These are phyloP conservation scores for Cryptosporidium meleagridis DNA, from an alignment of 169 alveolate genomes.

Conservation along the genomic window DNA sequence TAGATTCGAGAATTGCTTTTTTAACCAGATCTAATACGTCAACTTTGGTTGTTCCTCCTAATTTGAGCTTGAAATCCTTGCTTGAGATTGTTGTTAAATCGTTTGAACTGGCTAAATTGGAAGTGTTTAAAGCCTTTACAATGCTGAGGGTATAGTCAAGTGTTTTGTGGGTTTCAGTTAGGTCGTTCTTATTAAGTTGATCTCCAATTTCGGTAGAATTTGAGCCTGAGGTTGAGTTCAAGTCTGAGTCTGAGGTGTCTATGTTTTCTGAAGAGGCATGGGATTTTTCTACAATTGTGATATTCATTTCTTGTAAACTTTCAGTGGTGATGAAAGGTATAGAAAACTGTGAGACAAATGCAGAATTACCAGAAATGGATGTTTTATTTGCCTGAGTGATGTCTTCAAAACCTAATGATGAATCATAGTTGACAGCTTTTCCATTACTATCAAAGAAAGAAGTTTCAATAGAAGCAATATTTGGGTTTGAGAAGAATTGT, in stretches of 20 bases:
- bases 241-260: not conserved
- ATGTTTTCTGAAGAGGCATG: not conserved
- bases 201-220: not conserved
- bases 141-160: conserved; percentile 22
- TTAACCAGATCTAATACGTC: conserved; percentile 9
- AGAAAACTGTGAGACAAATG: conserved; percentile 61
- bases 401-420: not conserved
- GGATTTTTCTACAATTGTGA: conserved; percentile 15
- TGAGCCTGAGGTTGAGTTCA: not conserved
- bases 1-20: not conserved
- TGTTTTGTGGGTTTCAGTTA: not conserved
- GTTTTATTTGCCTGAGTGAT: conserved; percentile 2
- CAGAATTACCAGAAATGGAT: not conserved
- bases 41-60: conserved; percentile 13
- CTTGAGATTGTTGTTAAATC: conserved; percentile 17
- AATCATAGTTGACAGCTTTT: not conserved
- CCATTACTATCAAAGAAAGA: conserved; percentile 23
- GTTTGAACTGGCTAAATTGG: not conserved
- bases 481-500: conserved; percentile 1
- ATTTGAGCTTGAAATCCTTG: conserved; percentile 38
- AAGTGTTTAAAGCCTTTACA: not conserved
- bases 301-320: conserved; percentile 23
- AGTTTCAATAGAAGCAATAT: conserved; percentile 34
- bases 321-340: conserved; percentile 62
- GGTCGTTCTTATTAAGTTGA: not conserved